A percentile compares a stretch with the other conserved stretches of the same genome.
phyloP scores from a whole-genome alignment of 257 asterid species.

The Leonotis leonurus region DNA sequence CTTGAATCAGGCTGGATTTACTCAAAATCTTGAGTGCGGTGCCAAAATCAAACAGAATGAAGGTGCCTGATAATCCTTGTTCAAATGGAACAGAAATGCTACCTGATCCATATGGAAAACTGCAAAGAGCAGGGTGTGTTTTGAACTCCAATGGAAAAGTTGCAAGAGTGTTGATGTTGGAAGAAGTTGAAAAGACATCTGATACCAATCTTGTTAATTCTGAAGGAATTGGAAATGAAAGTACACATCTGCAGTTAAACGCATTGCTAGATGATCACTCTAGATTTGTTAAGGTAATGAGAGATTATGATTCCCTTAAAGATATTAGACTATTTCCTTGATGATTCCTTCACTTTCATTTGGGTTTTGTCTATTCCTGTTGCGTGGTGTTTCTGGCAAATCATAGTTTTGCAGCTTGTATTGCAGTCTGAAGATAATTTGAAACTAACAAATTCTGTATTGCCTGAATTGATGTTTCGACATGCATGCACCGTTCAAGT shows the following conservation, averaged over 20 bases:
- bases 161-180: slow-evolving; percentile 47
- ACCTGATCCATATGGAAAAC: slow-evolving; percentile 27
- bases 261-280: slow-evolving; percentile 39
- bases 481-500: not conserved
- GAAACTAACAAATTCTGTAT: not conserved
- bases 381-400: not conserved
- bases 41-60: slow-evolving; percentile 36
- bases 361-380: not conserved
- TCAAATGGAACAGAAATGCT: slow-evolving; percentile 29
- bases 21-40: slow-evolving; percentile 33
- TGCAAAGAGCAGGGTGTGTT: slow-evolving; percentile 45
- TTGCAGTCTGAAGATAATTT: not conserved
- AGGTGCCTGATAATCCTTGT: slow-evolving; percentile 28
- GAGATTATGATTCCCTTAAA: not conserved
- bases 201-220: slow-evolving; percentile 18
- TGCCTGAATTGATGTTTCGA: not conserved
- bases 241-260: slow-evolving; percentile 26
- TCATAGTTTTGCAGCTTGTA: not conserved
- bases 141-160: slow-evolving; percentile 63
- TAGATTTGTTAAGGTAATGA: slow-evolving; percentile 47
- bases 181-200: slow-evolving; percentile 25
- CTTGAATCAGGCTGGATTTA: slow-evolving; percentile 31
- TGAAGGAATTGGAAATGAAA: slow-evolving; percentile 29
- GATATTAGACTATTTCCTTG: not conserved
- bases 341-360: not conserved